Evolutionary conservation across 2,329 filamentous ascomycete genomes (phyloP).

Genomic region (Tolypocladium ovalisporum): DNA sequence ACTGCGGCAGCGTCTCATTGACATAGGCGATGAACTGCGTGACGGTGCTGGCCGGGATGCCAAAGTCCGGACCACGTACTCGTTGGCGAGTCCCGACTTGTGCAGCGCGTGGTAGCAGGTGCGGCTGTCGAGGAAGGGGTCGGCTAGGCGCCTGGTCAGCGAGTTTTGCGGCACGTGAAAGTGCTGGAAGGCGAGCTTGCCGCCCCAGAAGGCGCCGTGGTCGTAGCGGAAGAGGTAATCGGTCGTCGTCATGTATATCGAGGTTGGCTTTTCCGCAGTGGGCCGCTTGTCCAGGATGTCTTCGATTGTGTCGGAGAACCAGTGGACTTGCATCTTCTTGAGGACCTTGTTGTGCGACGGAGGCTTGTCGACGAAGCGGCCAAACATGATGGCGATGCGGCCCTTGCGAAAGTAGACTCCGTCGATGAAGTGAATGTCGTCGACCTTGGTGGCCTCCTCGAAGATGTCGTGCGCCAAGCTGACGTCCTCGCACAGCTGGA

Average conservation of each 20-base stretch:
- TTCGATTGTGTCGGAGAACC: conserved; percentile 18
- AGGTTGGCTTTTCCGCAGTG: conserved; percentile 8
- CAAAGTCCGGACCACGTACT: conserved; percentile 38
- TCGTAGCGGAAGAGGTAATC: conserved; percentile 49
- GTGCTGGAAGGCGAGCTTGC: conserved; percentile 36
- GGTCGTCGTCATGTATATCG: conserved; percentile 27
- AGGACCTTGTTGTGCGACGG: conserved; percentile 32
- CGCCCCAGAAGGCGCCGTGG: conserved; percentile 44
- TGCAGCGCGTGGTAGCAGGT: conserved; percentile 43
- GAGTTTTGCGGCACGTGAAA: conserved; percentile 40
- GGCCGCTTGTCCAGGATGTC: conserved; percentile 14
- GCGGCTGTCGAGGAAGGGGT: conserved; percentile 40
- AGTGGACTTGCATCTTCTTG: conserved; percentile 19
- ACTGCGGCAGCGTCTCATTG: conserved; percentile 17
- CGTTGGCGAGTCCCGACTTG: conserved; percentile 32
- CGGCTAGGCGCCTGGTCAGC: conserved; percentile 36
- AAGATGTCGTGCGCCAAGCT: conserved; percentile 23
- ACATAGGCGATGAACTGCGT: conserved; percentile 16
- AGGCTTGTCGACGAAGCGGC: conserved; percentile 29
- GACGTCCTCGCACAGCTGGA: conserved; percentile 25
- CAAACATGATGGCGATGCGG: conserved; percentile 38
- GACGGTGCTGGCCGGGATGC: conserved; percentile 15
- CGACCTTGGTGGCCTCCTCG: conserved; percentile 15
- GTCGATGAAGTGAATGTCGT: conserved; percentile 41
- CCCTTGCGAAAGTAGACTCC: conserved; percentile 39